These are phyloP conservation scores for Neurospora sp. DNA, from an alignment of 495 filamentous ascomycete genomes.

Conservation along the genomic window DNA sequence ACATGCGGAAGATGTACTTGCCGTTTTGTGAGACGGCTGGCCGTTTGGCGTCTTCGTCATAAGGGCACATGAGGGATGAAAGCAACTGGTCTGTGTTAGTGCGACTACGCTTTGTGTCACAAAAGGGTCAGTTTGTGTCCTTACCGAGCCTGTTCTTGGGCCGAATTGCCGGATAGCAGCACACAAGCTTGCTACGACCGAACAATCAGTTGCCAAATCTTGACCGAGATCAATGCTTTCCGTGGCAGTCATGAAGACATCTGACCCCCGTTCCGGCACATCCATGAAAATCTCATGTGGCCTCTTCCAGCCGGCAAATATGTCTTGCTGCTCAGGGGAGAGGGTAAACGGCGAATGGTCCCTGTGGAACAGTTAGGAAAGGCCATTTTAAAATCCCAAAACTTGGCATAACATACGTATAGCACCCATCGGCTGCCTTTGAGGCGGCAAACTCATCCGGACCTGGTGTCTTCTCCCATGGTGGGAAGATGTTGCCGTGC, in stretches of 20 bases:
- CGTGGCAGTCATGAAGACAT: constrained; percentile 43
- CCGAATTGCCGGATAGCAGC: constrained; percentile 47
- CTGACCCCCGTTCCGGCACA: constrained; percentile 4
- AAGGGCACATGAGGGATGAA: constrained; percentile 61
- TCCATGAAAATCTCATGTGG: constrained; percentile 43
- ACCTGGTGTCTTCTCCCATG: constrained; percentile 57
- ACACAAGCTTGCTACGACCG: constrained; percentile 91
- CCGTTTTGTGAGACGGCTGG: constrained; percentile 62
- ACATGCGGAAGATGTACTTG: constrained; percentile 82
- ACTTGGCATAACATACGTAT: not conserved
- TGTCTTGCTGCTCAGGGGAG: constrained; percentile 56
- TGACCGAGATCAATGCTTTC: constrained; percentile 72
- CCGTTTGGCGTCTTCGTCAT: constrained; percentile 40
- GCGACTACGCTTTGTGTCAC: not conserved
- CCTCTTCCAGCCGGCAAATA: constrained; percentile 75
- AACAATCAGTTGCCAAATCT: constrained; percentile 90
- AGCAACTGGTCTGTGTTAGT: constrained; percentile 42
- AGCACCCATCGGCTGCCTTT: not conserved
- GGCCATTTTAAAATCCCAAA: not conserved
- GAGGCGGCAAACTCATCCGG: constrained; percentile 6
- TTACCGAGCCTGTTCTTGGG: constrained; percentile 26
- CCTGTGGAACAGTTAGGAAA: constrained; percentile 30
- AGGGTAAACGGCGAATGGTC: constrained; percentile 57
- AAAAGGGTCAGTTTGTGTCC: not conserved
- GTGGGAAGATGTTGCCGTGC: constrained; percentile 70